Evolutionary conservation across 2,329 filamentous ascomycete species (phyloP).

Genomic region (Diaporthe amygdali): DNA sequence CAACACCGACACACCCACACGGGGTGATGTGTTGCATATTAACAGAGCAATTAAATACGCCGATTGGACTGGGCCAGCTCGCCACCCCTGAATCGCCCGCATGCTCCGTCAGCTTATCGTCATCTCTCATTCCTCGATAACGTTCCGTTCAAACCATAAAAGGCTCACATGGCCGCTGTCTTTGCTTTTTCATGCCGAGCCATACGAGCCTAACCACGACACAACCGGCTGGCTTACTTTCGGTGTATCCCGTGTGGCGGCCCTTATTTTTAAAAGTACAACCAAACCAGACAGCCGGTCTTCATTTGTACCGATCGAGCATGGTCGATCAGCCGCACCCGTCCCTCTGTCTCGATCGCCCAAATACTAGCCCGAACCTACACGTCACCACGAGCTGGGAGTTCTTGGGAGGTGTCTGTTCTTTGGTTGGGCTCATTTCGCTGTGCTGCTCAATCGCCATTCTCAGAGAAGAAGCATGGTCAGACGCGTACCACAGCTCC

Average conservation of each 20-base stretch:
- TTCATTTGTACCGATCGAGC: background rate
- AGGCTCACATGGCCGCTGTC: conserved; percentile 11
- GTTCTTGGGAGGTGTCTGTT: background rate
- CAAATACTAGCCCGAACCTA: background rate
- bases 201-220: conserved; percentile 1
- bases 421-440: background rate
- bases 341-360: background rate
- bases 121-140: conserved; percentile 9
- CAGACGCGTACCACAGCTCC: background rate
- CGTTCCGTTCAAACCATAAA: conserved; percentile 7
- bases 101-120: conserved; percentile 9
- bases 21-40: conserved; percentile 5
- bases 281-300: background rate
- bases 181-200: conserved; percentile 4
- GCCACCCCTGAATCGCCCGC: conserved; percentile 3
- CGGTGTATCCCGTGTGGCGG: conserved; percentile 8
- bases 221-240: background rate
- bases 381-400: background rate
- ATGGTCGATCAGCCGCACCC: conserved; percentile 8
- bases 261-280: conserved; percentile 1
- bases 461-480: background rate
- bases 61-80: background rate
- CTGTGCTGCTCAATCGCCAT: background rate
- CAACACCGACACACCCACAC: background rate
- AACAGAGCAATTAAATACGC: background rate